Percentiles rank a stretch among this genome's conserved stretches.
Conservation (phyloP, 805 yeast genomes). For the Tetrapisispora arboricola region DNA sequence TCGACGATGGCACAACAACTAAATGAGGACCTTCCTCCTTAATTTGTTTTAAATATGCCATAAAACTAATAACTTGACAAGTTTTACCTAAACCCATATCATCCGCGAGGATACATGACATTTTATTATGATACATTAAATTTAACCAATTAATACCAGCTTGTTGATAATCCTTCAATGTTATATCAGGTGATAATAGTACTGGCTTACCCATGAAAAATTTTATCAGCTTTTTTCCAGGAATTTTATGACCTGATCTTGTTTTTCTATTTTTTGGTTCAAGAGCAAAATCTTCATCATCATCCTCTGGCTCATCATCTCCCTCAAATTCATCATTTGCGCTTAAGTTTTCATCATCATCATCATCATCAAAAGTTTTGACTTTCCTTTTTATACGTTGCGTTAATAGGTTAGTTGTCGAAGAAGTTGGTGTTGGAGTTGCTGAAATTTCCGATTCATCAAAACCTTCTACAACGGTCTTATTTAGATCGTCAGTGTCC, state of each 20-base stretch:
- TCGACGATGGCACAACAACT: conserved; percentile 92
- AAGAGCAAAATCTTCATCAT: conserved; percentile 8
- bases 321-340: conserved; percentile 23
- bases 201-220: conserved; percentile 67
- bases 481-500: conserved; percentile 25
- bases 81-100: conserved; percentile 99
- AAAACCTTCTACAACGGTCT: conserved; percentile 23
- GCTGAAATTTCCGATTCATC: conserved; percentile 23
- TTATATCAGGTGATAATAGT: conserved; percentile 50
- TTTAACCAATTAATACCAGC: conserved; percentile 95
- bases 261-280: conserved; percentile 20
- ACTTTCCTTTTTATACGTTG: conserved; percentile 2
- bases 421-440: conserved; percentile 5
- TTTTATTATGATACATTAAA: conserved; percentile 60
- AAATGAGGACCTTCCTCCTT: conserved; percentile 68
- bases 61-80: conserved; percentile 86
- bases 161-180: conserved; percentile 81
- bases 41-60: conserved; percentile 69
- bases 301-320: conserved; percentile 11
- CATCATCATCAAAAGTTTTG: conserved; percentile 7
- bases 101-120: conserved; percentile 93
- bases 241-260: conserved; percentile 6
- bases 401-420: neutral
- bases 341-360: conserved; percentile 23
- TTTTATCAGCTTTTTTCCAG: conserved; percentile 15